Base-by-base conservation (phyloP, 1,284 basidiomycete genomes). In the Cystobasidium sp. region DNA sequence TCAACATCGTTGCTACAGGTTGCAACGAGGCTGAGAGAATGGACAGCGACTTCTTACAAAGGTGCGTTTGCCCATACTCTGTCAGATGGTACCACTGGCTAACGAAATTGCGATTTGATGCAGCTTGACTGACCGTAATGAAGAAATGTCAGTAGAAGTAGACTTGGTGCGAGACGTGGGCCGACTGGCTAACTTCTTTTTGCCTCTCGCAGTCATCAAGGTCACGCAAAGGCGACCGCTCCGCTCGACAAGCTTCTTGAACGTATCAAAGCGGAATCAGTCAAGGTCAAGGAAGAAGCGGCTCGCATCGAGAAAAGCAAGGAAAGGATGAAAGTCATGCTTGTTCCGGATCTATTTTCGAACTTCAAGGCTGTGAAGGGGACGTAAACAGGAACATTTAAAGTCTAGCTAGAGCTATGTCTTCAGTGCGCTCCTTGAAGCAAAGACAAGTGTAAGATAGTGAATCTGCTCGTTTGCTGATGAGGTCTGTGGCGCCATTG, bases 11-110 rank as follows among this genome's bases (percentile, higher is more conserved):
- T 16, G 64, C 47, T 10, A 31, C 18, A 18, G 64, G 64, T 31
- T 66, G 64, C n/a, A 12, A 9, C 12, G 64, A 66, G 49, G 64
- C 64, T 41, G 49, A 66, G n/a, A 9, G 43, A 9, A 66, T 66
- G 64, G 64, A 66, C 24, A 55, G 31, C n/a, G 20, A 52, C 16
- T 53, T 39, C 22, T 16, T 66, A n/a, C 49, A 66, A 43, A 37
- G 20, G 64, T 66, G 41, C 16, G 64, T 9, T 43, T 6, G 6
- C 16, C 4, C 4, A 18, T 53, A 10, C 5, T 52, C 6, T 14
- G 7, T 49, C 16, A 20, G 12, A 10, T 4, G 22, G 44, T 6
- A 16, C 20, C 6, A 12, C 49, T 52, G 43, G 14, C 16, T 12
- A 47, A 20, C 43, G 5, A 1, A 39, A 37, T 12, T 16, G n/a